Percentiles rank a stretch among this genome's conserved stretches.
These are phyloP conservation scores for Cutaneotrichosporon cyanovorans DNA, from an alignment of 1,284 basidiomycete species.

Conservation along the genomic window DNA sequence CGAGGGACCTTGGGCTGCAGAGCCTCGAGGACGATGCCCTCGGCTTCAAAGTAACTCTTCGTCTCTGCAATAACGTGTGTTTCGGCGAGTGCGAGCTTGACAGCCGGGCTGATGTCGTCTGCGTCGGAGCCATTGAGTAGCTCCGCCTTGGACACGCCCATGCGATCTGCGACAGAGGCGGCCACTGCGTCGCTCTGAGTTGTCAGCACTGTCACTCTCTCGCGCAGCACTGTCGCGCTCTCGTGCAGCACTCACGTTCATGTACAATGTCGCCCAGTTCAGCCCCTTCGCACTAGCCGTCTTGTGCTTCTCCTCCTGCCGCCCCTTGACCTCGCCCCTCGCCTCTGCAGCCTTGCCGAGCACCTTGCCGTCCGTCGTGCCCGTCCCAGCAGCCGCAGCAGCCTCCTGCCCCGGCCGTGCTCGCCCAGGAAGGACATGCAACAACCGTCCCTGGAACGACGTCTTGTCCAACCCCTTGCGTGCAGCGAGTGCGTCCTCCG, in stretches of 20 bases:
- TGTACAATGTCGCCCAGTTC: slow-evolving; percentile 93
- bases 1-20: slow-evolving; percentile 50
- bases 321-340: slow-evolving; percentile 61
- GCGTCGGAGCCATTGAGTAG: slow-evolving; percentile 57
- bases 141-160: slow-evolving; percentile 75
- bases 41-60: slow-evolving; percentile 70
- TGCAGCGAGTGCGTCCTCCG: slow-evolving; percentile 64
- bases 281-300: slow-evolving; percentile 71
- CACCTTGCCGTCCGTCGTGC: slow-evolving; percentile 33
- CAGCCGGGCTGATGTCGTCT: slow-evolving; percentile 54
- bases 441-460: slow-evolving; percentile 82
- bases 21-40: slow-evolving; percentile 50
- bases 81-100: slow-evolving; percentile 91
- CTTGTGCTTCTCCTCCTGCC: slow-evolving; percentile 59
- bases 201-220: not conserved
- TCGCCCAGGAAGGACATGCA: slow-evolving; percentile 75
- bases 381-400: slow-evolving; percentile 45
- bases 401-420: slow-evolving; percentile 55
- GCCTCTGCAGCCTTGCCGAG: slow-evolving; percentile 48
- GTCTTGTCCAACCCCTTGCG: slow-evolving; percentile 71
- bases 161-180: slow-evolving; percentile 69
- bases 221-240: slow-evolving; percentile 42
- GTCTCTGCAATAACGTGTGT: slow-evolving; percentile 94
- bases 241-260: slow-evolving; percentile 68
- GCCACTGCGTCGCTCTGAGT: slow-evolving; percentile 77